Percentiles rank a stretch among this genome's conserved stretches.
phyloP scores from a whole-genome alignment of 2,329 filamentous ascomycete species.

The Phoma sp. region DNA sequence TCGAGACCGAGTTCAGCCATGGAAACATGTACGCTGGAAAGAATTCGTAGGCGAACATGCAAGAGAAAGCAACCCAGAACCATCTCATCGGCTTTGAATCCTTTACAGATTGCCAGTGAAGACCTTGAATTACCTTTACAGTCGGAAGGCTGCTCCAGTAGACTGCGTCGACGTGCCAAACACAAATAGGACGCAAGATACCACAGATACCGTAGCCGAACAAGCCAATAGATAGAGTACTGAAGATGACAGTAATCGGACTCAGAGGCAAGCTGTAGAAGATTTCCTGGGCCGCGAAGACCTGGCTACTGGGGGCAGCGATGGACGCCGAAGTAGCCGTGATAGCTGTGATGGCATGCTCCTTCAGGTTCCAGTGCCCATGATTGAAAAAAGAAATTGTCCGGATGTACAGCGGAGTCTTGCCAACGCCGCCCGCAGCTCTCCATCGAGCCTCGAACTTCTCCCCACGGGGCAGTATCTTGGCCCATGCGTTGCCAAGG shows the following conservation, averaged over 20 bases:
- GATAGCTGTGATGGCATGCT: constrained; percentile 22
- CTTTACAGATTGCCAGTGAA: constrained; percentile 24
- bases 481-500: constrained; percentile 21
- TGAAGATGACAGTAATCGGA: constrained; percentile 22
- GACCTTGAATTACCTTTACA: constrained; percentile 24
- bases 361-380: constrained; percentile 21
- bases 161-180: constrained; percentile 26
- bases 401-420: constrained; percentile 14
- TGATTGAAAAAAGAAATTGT: constrained; percentile 24
- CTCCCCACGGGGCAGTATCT: constrained; percentile 19
- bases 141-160: constrained; percentile 26
- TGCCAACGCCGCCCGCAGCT: constrained; percentile 18
- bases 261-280: constrained; percentile 20
- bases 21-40: constrained; percentile 27
- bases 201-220: constrained; percentile 25
- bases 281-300: constrained; percentile 22
- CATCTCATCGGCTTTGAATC: constrained; percentile 22
- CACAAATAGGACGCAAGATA: constrained; percentile 22
- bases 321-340: constrained; percentile 25
- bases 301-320: constrained; percentile 22
- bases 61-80: constrained; percentile 26
- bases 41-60: constrained; percentile 26
- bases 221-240: constrained; percentile 23
- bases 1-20: constrained; percentile 24
- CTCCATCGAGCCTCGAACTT: constrained; percentile 24